phyloP scores from a whole-genome alignment of 2,329 filamentous ascomycete genomes.

The Diaporthe sp. region DNA sequence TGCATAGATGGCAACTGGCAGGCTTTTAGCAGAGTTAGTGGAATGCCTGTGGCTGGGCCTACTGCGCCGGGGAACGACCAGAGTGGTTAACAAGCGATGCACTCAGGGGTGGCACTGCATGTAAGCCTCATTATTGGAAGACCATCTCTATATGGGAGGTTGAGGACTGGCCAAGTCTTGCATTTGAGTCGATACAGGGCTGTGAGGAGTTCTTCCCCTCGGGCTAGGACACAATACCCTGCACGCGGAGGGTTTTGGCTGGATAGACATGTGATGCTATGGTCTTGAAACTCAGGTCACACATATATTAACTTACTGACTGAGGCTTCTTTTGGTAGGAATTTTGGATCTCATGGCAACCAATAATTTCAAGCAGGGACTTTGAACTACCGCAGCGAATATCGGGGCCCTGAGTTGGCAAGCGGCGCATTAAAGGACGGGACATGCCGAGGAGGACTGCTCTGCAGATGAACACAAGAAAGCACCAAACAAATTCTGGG shows the following conservation, averaged over 20 bases:
- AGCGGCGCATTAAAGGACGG: neutral
- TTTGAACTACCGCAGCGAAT: neutral
- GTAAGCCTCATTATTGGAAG: constrained; percentile 9
- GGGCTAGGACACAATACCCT: too few species aligned
- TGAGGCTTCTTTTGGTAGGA: neutral
- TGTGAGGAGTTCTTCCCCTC: neutral
- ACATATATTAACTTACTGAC: neutral
- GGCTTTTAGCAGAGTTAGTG: neutral
- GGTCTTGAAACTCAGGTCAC: neutral
- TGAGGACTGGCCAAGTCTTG: neutral
- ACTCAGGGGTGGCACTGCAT: neutral
- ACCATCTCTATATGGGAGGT: neutral
- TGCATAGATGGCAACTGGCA: neutral
- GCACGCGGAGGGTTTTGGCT: neutral
- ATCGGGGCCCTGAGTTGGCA: neutral
- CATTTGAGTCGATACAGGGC: neutral
- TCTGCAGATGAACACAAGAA: neutral
- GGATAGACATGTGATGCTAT: neutral
- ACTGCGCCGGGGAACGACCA: neutral
- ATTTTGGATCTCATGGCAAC: neutral
- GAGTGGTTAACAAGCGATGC: neutral
- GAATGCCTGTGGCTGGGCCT: neutral
- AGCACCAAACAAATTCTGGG: neutral
- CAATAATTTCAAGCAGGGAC: neutral
- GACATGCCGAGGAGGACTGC: too few species aligned